Evolutionary conservation across 73 alveolate species (phyloP).

Genomic region (Symbiodinium natans): DNA sequence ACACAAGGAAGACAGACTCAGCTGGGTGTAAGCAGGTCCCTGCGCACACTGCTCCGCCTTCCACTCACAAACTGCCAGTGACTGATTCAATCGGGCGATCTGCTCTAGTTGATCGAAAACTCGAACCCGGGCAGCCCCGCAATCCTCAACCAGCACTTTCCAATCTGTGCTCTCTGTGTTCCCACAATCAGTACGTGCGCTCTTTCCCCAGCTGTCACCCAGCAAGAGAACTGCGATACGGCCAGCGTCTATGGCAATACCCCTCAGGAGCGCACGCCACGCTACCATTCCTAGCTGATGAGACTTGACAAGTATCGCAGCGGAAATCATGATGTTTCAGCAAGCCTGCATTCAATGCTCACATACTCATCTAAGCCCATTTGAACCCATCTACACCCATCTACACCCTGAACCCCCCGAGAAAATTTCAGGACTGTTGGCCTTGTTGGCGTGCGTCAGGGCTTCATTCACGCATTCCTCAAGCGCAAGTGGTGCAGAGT

Average conservation of each 20-base stretch:
- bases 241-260: background rate
- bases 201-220: background rate
- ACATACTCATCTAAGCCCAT: too few species aligned
- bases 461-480: too few species aligned
- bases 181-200: background rate
- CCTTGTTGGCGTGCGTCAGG: too few species aligned
- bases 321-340: background rate
- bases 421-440: too few species aligned
- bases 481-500: too few species aligned
- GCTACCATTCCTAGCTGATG: background rate
- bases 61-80: background rate
- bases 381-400: too few species aligned
- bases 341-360: background rate
- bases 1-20: background rate
- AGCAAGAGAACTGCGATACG: background rate
- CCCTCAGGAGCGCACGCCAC: background rate
- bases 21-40: background rate
- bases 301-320: background rate
- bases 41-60: background rate
- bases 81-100: background rate
- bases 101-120: background rate
- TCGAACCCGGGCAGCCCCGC: background rate
- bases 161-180: background rate
- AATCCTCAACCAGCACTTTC: background rate
- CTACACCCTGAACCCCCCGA: too few species aligned